phyloP scores from a whole-genome alignment of 371 early-diverging fungal species.

The Mucor plumbeus region DNA sequence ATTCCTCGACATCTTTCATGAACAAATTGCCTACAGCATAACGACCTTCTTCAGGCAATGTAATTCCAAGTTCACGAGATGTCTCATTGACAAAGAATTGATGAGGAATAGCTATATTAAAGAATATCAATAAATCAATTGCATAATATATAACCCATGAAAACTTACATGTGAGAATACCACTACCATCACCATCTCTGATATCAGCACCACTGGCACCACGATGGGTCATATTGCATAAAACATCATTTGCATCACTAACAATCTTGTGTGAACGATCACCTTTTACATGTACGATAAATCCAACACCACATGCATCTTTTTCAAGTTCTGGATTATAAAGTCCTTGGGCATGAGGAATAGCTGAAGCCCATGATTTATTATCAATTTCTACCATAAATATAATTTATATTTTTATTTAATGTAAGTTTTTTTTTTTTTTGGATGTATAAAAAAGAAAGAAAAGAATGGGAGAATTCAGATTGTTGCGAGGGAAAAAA shows the following conservation, averaged over 20 bases:
- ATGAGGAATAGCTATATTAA: constrained; percentile 76
- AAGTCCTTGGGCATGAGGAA: constrained; percentile 87
- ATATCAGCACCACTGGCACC: constrained; percentile 93
- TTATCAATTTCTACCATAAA: constrained; percentile 26
- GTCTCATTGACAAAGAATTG: constrained; percentile 75
- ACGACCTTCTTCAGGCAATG: constrained; percentile 77
- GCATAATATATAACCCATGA: background rate
- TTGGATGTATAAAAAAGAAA: background rate
- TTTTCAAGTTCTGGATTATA: constrained; percentile 91
- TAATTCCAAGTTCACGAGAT: constrained; percentile 57
- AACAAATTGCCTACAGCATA: constrained; percentile 97
- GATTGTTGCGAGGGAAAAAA: background rate
- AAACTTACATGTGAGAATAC: constrained; percentile 79
- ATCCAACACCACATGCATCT: constrained; percentile 97
- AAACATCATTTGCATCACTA: constrained; percentile 82
- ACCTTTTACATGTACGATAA: constrained; percentile 91
- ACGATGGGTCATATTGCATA: constrained; percentile 98
- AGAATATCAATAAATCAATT: no score
- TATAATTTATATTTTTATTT: background rate
- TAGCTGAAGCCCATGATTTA: constrained; percentile 78
- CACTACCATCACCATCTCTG: constrained; percentile 89
- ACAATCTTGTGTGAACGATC: constrained; percentile 83
- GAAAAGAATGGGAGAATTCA: background rate
- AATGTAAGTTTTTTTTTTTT: background rate
- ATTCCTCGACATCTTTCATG: constrained; percentile 70